Conservation (phyloP, 73 alveolate species). For the Symbiodinium pilosum region DNA sequence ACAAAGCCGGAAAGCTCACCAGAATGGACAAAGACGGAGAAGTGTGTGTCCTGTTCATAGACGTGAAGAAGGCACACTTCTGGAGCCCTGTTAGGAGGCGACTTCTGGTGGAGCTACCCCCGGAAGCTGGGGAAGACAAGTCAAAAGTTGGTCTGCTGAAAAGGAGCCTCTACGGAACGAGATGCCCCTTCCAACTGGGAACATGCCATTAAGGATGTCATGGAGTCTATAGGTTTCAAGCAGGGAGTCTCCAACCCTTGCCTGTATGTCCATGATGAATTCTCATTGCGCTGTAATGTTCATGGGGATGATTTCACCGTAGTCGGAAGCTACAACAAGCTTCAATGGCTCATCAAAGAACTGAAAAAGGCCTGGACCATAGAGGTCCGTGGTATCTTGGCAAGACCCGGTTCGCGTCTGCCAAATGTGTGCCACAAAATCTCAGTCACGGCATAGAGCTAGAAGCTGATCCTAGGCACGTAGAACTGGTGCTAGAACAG, state of each 20-base stretch:
- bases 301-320: conserved; percentile 8
- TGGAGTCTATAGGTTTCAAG: neutral
- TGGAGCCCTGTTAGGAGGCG: too few relatives aligned
- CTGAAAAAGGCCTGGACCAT: neutral
- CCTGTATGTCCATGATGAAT: neutral
- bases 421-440: neutral
- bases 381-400: conserved; percentile 22
- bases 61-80: conserved; percentile 13
- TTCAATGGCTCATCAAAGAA: neutral
- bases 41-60: too few relatives aligned
- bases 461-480: conserved; percentile 13
- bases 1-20: too few relatives aligned
- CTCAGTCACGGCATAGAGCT: neutral
- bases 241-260: neutral
- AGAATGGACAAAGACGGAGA: too few relatives aligned
- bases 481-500: neutral
- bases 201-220: neutral
- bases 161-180: too few relatives aligned
- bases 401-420: conserved; percentile 36
- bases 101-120: too few relatives aligned
- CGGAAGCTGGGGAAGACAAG: too few relatives aligned
- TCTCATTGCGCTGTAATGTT: neutral
- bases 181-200: neutral
- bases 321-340: neutral
- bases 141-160: too few relatives aligned